Conservation (phyloP, 352 stramenopile species). For the Pythium guiyangense region DNA sequence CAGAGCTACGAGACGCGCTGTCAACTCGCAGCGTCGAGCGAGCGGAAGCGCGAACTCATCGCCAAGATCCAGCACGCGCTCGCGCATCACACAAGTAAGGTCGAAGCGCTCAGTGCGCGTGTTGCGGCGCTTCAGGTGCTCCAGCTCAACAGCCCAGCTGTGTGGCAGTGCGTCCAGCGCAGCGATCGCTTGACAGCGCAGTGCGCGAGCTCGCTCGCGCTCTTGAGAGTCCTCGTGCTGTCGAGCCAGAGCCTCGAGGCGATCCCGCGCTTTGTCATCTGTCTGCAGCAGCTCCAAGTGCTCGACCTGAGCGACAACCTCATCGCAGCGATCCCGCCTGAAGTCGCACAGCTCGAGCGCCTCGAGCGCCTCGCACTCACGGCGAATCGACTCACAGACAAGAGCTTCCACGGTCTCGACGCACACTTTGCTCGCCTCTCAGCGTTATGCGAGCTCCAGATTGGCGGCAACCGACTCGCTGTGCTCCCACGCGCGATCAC, state of each 20-base stretch:
- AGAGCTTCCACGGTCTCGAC: conserved; percentile 10
- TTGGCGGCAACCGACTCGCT: conserved; percentile 23
- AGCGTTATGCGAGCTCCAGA: conserved; percentile 23
- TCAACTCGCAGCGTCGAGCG: conserved; percentile 14
- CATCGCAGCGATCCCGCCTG: conserved; percentile 10
- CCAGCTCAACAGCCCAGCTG: conserved; percentile 9
- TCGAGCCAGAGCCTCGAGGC: conserved; percentile 14
- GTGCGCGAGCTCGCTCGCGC: conserved; percentile 2
- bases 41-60: conserved; percentile 24
- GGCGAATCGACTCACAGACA: conserved; percentile 13
- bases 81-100: conserved; percentile 6
- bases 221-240: conserved; percentile 16
- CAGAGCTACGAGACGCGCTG: conserved; percentile 24
- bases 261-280: conserved; percentile 19
- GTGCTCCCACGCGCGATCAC: conserved; percentile 15
- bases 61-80: conserved; percentile 32
- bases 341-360: conserved; percentile 14
- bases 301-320: conserved; percentile 36
- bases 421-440: conserved; percentile 1
- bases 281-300: conserved; percentile 17
- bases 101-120: neutral
- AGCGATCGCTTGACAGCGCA: neutral
- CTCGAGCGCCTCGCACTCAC: conserved; percentile 19
- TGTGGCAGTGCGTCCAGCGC: conserved; percentile 5
- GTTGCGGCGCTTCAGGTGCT: conserved; percentile 12